These are phyloP conservation scores for Circinella minor DNA, from an alignment of 371 early-diverging fungal species.

Conservation along the genomic window DNA sequence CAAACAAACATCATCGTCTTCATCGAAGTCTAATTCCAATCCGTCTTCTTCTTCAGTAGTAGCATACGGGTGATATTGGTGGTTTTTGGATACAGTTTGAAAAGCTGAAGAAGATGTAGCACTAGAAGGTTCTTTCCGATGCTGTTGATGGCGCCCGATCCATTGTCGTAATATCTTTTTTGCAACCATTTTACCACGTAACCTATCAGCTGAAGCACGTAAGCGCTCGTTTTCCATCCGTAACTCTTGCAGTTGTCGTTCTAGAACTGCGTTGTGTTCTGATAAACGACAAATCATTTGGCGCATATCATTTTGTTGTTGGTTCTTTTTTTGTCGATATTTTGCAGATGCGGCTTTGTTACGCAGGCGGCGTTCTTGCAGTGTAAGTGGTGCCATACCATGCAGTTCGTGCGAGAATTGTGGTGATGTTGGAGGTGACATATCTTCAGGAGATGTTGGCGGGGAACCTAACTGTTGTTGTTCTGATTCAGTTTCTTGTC, in stretches of 20 bases:
- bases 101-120: conserved; percentile 10
- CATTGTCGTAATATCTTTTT: conserved; percentile 65
- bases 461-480: conserved; percentile 32
- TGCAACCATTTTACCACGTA: conserved; percentile 62
- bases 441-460: conserved; percentile 44
- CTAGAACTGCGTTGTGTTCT: conserved; percentile 58
- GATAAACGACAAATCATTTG: conserved; percentile 50
- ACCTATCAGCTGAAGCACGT: conserved; percentile 51
- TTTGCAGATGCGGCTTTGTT: conserved; percentile 72
- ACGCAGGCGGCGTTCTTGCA: conserved; percentile 59
- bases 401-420: not conserved
- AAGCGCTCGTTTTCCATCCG: conserved; percentile 57
- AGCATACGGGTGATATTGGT: conserved; percentile 3
- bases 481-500: not conserved
- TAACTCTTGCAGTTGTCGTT: conserved; percentile 56
- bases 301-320: conserved; percentile 65
- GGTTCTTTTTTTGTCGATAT: conserved; percentile 68
- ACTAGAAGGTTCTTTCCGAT: not conserved
- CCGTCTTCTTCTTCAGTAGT: conserved; percentile 2
- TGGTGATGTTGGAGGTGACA: conserved; percentile 34
- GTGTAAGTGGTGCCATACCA: conserved; percentile 39
- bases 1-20: conserved; percentile 6
- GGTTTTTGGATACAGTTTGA: conserved; percentile 13
- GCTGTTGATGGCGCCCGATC: conserved; percentile 35
- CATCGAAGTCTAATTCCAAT: conserved; percentile 12